Conservation (phyloP, 1,284 basidiomycete species). For the Melanopsichium pennsylvanicum region DNA sequence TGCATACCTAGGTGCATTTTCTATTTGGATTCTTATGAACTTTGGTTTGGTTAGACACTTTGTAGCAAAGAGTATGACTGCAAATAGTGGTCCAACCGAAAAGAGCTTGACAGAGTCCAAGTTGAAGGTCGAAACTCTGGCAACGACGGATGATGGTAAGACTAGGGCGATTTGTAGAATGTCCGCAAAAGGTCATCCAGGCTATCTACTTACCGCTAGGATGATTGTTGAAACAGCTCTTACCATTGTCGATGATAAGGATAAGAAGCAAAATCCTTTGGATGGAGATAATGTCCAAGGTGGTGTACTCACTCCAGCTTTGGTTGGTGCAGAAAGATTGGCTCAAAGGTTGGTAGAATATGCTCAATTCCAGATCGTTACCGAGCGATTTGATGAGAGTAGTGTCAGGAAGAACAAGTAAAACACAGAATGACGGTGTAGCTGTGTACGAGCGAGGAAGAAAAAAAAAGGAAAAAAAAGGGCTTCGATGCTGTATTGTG, state of each 20-base stretch:
- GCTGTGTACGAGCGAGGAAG: no score
- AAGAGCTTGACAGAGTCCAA: conserved; percentile 6
- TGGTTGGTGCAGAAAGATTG: conserved; percentile 77
- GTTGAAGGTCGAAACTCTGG: conserved; percentile 61
- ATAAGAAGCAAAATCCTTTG: conserved; percentile 65
- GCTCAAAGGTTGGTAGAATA: conserved; percentile 73
- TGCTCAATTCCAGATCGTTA: conserved; percentile 70
- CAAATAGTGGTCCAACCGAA: conserved; percentile 29
- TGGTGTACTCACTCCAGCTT: conserved; percentile 80
- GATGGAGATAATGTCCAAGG: conserved; percentile 69
- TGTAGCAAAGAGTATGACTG: conserved; percentile 5
- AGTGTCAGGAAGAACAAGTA: conserved; percentile 15
- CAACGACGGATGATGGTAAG: conserved; percentile 68
- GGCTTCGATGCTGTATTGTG: no score
- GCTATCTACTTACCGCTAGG: conserved; percentile 76
- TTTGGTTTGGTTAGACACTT: conserved; percentile 11
- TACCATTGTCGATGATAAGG: conserved; percentile 71
- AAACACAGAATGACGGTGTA: not conserved
- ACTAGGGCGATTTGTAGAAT: conserved; percentile 71
- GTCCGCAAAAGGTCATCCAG: conserved; percentile 79
- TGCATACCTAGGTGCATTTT: conserved; percentile 66
- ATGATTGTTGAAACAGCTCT: conserved; percentile 81
- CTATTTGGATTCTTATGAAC: conserved; percentile 53
- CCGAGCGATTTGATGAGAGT: conserved; percentile 7
- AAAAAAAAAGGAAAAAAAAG: no score